Conservation (phyloP, 1,284 basidiomycete species). For the Leccinum subspadiceum region DNA sequence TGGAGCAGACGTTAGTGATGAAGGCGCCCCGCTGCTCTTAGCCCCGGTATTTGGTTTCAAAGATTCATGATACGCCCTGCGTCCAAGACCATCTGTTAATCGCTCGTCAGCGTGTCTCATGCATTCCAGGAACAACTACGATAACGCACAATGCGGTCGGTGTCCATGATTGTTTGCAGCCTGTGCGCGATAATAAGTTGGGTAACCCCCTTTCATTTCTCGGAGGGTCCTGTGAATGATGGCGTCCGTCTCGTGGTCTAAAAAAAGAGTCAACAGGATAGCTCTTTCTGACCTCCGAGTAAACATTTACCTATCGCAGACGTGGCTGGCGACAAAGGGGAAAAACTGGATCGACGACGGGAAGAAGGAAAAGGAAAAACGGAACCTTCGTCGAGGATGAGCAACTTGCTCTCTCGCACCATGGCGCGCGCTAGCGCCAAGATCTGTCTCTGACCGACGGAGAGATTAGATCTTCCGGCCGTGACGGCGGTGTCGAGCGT, state of each 20-base stretch:
- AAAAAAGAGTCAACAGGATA: neutral
- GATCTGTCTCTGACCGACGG: constrained; percentile 71
- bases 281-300: neutral
- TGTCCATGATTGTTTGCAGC: too few species aligned
- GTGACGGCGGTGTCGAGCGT: constrained; percentile 43
- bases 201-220: constrained; percentile 31
- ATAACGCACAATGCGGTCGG: too few species aligned
- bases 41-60: too few species aligned
- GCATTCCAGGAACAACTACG: too few species aligned
- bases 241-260: constrained; percentile 31
- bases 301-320: neutral
- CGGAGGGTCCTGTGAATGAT: constrained; percentile 32
- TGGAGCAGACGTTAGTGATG: too few species aligned
- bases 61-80: too few species aligned
- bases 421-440: constrained; percentile 45
- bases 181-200: neutral
- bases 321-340: neutral
- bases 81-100: too few species aligned
- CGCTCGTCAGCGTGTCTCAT: too few species aligned
- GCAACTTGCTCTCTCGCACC: constrained; percentile 30
- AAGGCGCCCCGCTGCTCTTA: too few species aligned
- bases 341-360: constrained; percentile 4
- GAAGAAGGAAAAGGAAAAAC: neutral
- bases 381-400: constrained; percentile 36
- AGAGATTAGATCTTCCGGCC: constrained; percentile 62